A percentile compares a stretch with the other conserved stretches of the same genome.
These are phyloP conservation scores for Camelina laxa DNA, from an alignment of 345 rosid species.

Conservation along the genomic window DNA sequence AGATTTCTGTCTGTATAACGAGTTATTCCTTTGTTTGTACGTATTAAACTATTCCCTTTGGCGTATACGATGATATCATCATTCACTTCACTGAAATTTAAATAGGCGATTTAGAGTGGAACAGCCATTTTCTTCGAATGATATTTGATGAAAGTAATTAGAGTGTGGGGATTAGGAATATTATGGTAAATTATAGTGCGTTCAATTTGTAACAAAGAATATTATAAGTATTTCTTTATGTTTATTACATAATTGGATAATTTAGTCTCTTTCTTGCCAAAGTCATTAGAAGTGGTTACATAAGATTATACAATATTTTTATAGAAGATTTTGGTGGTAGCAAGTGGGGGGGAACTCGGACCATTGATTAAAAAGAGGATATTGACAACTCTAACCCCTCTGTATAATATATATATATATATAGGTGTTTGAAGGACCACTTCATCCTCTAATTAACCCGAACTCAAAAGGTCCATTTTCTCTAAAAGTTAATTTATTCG, in stretches of 20 bases:
- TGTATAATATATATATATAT: neutral
- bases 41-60: neutral
- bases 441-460: slow-evolving; percentile 9
- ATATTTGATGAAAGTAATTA: slow-evolving; percentile 15
- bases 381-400: slow-evolving; percentile 30
- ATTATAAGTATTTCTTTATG: neutral
- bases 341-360: slow-evolving; percentile 35
- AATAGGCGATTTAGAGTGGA: neutral
- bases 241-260: neutral
- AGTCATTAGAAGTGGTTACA: slow-evolving; percentile 18
- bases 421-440: slow-evolving; percentile 23
- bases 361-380: slow-evolving; percentile 36
- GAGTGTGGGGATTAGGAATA: neutral
- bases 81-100: slow-evolving; percentile 10
- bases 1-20: neutral
- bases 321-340: neutral
- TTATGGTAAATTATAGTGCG: neutral
- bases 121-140: slow-evolving; percentile 1
- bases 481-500: slow-evolving; percentile 20
- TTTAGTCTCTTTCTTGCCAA: slow-evolving; percentile 4
- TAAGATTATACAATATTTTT: neutral
- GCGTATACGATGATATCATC: slow-evolving; percentile 8
- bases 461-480: slow-evolving; percentile 24
- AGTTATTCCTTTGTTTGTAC: neutral
- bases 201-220: neutral